phyloP scores from a whole-genome alignment of 2,329 filamentous ascomycete genomes.

The Talaromyces marneffei region DNA sequence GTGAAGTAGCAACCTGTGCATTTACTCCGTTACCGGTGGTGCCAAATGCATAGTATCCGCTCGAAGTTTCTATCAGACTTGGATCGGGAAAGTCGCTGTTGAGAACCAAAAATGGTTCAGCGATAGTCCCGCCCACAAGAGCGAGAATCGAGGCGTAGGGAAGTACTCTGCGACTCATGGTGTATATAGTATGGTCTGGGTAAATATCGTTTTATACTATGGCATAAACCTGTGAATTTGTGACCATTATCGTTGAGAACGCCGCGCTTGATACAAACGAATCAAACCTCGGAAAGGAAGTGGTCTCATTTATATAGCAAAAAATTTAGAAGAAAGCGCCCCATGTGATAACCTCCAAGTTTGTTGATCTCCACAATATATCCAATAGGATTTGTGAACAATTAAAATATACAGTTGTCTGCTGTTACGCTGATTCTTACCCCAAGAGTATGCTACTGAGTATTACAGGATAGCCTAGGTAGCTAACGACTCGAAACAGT shows the following conservation, averaged over 20 bases:
- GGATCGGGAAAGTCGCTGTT: conserved; percentile 52
- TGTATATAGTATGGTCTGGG: not conserved
- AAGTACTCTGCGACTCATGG: not conserved
- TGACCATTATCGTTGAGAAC: not conserved
- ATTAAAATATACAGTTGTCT: not conserved
- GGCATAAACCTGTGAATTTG: not conserved
- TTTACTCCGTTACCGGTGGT: conserved; percentile 45
- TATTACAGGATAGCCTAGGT: not conserved
- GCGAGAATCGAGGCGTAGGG: not conserved
- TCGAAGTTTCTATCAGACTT: conserved; percentile 43
- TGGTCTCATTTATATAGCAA: not conserved
- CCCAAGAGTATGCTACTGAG: not conserved
- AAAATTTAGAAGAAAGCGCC: no score
- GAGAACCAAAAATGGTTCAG: conserved; percentile 23
- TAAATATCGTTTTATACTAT: not conserved
- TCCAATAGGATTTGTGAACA: not conserved
- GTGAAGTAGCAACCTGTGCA: conserved; percentile 49
- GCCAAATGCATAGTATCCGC: conserved; percentile 52
- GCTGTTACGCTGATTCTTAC: not conserved
- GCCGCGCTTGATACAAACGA: no score
- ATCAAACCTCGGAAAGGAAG: not conserved
- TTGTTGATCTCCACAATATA: not conserved
- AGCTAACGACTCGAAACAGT: not conserved
- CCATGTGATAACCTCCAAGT: not conserved
- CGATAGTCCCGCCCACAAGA: conserved; percentile 2